phyloP scores from a whole-genome alignment of 768 basidiomycete genomes.

The Phanerochaete sordida region DNA sequence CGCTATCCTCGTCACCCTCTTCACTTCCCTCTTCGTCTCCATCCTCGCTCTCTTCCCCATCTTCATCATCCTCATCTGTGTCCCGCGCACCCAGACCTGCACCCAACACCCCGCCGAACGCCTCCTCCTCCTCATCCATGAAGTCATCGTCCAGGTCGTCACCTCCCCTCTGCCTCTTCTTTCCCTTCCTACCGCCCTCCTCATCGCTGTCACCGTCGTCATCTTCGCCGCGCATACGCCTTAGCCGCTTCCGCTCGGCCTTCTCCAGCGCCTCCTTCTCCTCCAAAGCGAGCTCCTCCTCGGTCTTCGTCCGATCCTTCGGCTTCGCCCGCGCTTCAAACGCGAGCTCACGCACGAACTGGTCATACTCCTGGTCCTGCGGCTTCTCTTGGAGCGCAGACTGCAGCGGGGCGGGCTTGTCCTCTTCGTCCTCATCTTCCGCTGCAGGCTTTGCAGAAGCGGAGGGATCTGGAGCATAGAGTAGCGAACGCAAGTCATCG shows the following conservation, averaged over 20 bases:
- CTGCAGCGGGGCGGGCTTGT: not conserved
- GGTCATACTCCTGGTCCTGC: conserved; percentile 78
- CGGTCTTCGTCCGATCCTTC: conserved; percentile 93
- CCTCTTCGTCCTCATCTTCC: not conserved
- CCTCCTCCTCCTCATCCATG: conserved; percentile 25
- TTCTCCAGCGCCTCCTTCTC: conserved; percentile 84
- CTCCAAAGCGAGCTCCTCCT: conserved; percentile 88
- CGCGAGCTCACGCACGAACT: conserved; percentile 85
- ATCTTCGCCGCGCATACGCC: conserved; percentile 84
- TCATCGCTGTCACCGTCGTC: conserved; percentile 62
- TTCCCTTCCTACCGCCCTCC: conserved; percentile 36
- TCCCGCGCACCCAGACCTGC: conserved; percentile 28
- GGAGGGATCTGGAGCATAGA: conserved; percentile 54
- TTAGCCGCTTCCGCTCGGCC: conserved; percentile 72
- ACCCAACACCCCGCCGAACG: conserved; percentile 23
- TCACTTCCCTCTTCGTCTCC: conserved; percentile 20
- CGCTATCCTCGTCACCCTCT: conserved; percentile 35
- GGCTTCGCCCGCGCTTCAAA: conserved; percentile 93
- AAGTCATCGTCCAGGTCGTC: conserved; percentile 96
- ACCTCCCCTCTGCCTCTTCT: conserved; percentile 51
- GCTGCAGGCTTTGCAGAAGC: conserved; percentile 18
- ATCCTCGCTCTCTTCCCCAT: conserved; percentile 9
- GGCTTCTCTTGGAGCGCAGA: conserved; percentile 18
- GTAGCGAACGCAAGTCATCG: conserved; percentile 69
- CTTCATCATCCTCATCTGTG: conserved; percentile 8